Conservation (phyloP, 2,329 filamentous ascomycete genomes). For the Epichloe sibirici region DNA sequence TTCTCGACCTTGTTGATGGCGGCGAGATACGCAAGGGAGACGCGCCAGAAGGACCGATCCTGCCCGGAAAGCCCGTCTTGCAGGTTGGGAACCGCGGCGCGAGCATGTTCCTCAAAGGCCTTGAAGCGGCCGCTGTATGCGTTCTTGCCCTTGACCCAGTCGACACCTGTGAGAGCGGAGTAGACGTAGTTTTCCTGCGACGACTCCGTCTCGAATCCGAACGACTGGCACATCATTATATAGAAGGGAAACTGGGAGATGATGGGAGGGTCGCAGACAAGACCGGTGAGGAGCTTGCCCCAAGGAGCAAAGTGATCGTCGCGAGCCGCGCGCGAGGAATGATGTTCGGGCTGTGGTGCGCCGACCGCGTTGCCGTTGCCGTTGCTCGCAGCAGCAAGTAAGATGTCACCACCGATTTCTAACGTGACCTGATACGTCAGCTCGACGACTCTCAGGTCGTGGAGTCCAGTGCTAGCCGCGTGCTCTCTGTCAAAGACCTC, state of each 20-base stretch:
- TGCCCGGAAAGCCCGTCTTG: conserved; percentile 3
- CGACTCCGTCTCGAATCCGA: conserved; percentile 2
- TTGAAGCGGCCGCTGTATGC: conserved; percentile 2
- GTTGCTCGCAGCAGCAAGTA: conserved; percentile 2
- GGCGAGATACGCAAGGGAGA: conserved; percentile 3
- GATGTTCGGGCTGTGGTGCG: not conserved
- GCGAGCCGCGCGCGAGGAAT: not conserved
- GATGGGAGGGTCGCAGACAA: conserved; percentile 8
- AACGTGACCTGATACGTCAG: conserved; percentile 3
- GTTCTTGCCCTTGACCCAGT: conserved; percentile 6
- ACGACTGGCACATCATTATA: conserved; percentile 9
- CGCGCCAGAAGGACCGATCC: conserved; percentile 7
- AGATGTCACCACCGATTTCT: conserved; percentile 1
- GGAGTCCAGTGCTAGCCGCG: not conserved
- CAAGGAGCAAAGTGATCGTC: conserved; percentile 5
- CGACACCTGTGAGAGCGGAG: conserved; percentile 4
- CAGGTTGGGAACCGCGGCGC: conserved; percentile 1
- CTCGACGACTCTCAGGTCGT: conserved; percentile 3
- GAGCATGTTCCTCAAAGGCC: conserved; percentile 2
- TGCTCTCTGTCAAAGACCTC: not conserved
- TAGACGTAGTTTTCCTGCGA: conserved; percentile 6
- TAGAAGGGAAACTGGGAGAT: conserved; percentile 8
- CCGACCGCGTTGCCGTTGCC: not conserved
- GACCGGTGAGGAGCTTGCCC: conserved; percentile 6
- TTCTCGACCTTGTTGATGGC: conserved; percentile 5